Evolutionary conservation across 2,329 filamentous ascomycete genomes (phyloP).

Genomic region (Diaporthe longicolla): DNA sequence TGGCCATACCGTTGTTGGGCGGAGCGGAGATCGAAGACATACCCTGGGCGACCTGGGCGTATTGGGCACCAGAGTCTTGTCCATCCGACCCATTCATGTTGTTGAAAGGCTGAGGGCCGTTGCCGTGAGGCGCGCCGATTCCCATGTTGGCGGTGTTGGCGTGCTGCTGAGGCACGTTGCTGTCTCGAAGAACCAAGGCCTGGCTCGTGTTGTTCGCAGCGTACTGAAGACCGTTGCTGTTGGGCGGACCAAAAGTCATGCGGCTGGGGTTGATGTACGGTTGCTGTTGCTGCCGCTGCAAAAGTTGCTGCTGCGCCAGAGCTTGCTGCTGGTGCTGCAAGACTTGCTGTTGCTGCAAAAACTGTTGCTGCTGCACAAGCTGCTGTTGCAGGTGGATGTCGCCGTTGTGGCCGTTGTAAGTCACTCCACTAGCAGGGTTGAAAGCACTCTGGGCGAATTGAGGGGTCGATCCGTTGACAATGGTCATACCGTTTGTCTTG

Average conservation of each 20-base stretch:
- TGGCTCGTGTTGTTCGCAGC: not conserved
- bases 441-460: not conserved
- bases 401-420: not conserved
- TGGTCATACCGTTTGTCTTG: slow-evolving; percentile 8
- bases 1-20: not conserved
- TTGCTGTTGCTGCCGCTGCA: not conserved
- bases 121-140: not conserved
- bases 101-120: not conserved
- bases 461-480: not conserved
- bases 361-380: not conserved
- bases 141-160: not conserved
- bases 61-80: not conserved
- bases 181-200: not conserved
- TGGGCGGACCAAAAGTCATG: not conserved
- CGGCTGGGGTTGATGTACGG: not conserved
- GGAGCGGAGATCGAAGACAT: not conserved
- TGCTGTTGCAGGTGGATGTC: not conserved
- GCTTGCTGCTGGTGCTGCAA: too few species aligned
- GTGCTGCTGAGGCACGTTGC: not conserved
- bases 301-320: not conserved
- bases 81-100: not conserved
- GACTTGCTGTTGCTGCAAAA: too few species aligned
- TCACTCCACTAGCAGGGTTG: not conserved
- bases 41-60: not conserved
- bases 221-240: slow-evolving; percentile 1